phyloP scores from a whole-genome alignment of 768 basidiomycete species.

The Boletus patriciae region DNA sequence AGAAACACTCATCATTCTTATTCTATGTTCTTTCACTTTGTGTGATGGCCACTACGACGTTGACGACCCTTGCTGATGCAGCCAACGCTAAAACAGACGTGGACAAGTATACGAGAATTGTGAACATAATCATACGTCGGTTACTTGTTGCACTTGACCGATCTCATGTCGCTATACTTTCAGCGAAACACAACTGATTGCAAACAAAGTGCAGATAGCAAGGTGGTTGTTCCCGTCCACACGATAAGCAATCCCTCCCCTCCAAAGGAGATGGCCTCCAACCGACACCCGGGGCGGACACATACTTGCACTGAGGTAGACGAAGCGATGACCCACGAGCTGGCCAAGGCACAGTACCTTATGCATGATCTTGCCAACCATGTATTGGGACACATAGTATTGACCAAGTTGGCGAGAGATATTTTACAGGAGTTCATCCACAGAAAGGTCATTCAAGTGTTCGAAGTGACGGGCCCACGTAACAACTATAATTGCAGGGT shows the following conservation, averaged over 20 bases:
- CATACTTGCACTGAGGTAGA: constrained; percentile 1
- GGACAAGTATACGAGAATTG: not conserved
- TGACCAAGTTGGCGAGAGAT: constrained; percentile 1
- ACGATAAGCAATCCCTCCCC: constrained; percentile 3
- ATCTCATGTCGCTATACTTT: not conserved
- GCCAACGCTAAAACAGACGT: not conserved
- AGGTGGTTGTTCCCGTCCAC: not conserved
- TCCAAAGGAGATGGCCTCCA: not conserved
- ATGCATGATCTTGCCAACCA: constrained; percentile 17
- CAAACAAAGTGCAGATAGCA: not conserved
- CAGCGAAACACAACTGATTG: not conserved
- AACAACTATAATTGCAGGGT: not conserved
- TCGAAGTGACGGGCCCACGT: not conserved
- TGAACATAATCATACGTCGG: not conserved
- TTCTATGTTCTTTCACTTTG: not conserved
- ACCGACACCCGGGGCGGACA: not conserved
- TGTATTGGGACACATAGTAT: not conserved
- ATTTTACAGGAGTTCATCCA: not conserved
- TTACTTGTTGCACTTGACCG: not conserved
- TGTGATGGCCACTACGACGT: not conserved
- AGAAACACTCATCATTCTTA: not conserved
- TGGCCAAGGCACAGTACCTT: constrained; percentile 6
- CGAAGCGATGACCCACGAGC: constrained; percentile 3
- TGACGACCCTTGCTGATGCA: not conserved
- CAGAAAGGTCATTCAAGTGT: not conserved